These are phyloP conservation scores for Xanthoparmelia taractica DNA, from an alignment of 495 filamentous ascomycete species.

Conservation along the genomic window DNA sequence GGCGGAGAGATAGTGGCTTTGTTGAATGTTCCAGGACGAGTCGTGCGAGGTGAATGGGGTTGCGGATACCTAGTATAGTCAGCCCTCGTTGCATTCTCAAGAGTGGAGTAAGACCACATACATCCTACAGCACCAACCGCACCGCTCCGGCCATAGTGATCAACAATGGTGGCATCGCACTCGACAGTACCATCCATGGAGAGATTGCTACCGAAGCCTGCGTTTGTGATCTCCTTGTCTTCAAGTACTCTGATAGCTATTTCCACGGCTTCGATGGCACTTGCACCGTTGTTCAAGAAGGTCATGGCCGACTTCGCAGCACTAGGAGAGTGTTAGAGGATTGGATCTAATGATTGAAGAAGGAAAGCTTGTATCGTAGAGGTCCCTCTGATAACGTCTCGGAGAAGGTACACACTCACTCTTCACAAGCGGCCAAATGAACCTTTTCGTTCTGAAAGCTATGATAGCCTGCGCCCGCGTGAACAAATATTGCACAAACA, in stretches of 20 bases:
- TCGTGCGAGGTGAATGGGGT: conserved; percentile 83
- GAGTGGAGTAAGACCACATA: conserved; percentile 40
- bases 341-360: background rate
- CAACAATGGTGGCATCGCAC: conserved; percentile 86
- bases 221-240: conserved; percentile 91
- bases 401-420: conserved; percentile 51
- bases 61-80: conserved; percentile 63
- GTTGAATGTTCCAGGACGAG: conserved; percentile 68
- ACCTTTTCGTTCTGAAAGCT: conserved; percentile 71
- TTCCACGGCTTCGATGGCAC: conserved; percentile 86
- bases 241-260: conserved; percentile 80
- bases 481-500: conserved; percentile 75
- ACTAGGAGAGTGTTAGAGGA: conserved; percentile 40
- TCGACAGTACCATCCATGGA: conserved; percentile 83
- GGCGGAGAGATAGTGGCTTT: conserved; percentile 63
- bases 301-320: conserved; percentile 73
- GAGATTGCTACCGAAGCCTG: conserved; percentile 93
- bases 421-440: conserved; percentile 76
- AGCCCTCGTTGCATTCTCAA: conserved; percentile 9
- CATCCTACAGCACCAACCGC: conserved; percentile 83
- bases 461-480: conserved; percentile 95
- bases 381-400: background rate
- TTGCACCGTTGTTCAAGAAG: conserved; percentile 66
- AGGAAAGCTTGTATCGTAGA: background rate
- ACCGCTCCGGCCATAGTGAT: conserved; percentile 84